Evolutionary conservation across 805 yeast genomes (phyloP).

Genomic region (Candida boleticola): DNA sequence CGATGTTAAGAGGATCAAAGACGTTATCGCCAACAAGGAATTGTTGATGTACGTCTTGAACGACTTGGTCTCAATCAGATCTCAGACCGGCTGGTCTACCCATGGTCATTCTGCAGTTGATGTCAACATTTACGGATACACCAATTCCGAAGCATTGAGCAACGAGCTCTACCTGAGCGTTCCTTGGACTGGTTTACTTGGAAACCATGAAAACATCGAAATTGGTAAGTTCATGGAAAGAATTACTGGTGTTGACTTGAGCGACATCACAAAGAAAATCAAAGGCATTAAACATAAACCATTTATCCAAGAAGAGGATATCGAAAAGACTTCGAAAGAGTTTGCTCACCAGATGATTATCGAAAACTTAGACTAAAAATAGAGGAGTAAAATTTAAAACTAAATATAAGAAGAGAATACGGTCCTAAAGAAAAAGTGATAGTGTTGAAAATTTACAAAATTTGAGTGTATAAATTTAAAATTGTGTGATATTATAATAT

Average conservation of each 20-base stretch:
- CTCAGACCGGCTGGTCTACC: constrained; percentile 94
- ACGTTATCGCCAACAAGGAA: constrained; percentile 24
- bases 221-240: constrained; percentile 72
- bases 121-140: constrained; percentile 83
- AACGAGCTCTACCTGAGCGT: constrained; percentile 27
- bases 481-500: too few species aligned
- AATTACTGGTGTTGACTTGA: constrained; percentile 48
- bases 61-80: constrained; percentile 72
- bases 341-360: background rate
- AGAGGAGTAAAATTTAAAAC: too few species aligned
- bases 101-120: constrained; percentile 97
- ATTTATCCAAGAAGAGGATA: background rate
- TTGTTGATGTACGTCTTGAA: constrained; percentile 54
- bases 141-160: constrained; percentile 52
- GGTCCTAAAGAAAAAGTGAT: too few species aligned
- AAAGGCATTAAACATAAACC: constrained; percentile 51
- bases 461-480: too few species aligned
- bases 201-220: constrained; percentile 85
- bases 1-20: constrained; percentile 40
- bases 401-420: too few species aligned
- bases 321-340: background rate
- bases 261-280: constrained; percentile 47
- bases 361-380: constrained; percentile 3
- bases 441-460: too few species aligned
- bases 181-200: constrained; percentile 50